These are phyloP conservation scores for Candida koratica DNA, from an alignment of 805 yeast genomes.

Conservation along the genomic window DNA sequence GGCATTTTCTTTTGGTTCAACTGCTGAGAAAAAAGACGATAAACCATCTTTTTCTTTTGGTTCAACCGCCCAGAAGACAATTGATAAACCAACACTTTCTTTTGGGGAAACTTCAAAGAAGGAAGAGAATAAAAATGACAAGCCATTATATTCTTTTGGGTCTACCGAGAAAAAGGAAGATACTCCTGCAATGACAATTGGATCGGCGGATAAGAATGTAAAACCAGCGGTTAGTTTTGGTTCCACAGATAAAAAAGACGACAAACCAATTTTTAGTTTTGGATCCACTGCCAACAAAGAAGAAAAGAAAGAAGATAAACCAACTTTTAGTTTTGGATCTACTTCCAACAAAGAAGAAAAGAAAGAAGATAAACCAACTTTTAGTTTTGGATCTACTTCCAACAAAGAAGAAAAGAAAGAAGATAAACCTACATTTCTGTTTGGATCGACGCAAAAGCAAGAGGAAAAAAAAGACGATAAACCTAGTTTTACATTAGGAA, in stretches of 20 bases:
- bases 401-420: slow-evolving; percentile 16
- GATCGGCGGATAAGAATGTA: slow-evolving; percentile 11
- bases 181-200: slow-evolving; percentile 1
- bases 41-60: slow-evolving; percentile 15
- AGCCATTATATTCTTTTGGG: slow-evolving; percentile 9
- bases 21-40: slow-evolving; percentile 12
- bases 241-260: slow-evolving; percentile 8
- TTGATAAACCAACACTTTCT: slow-evolving; percentile 14
- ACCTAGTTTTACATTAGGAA: slow-evolving; percentile 19
- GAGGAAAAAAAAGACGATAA: slow-evolving; percentile 17
- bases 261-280: slow-evolving; percentile 5
- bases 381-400: slow-evolving; percentile 18
- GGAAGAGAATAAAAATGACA: slow-evolving; percentile 13
- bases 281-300: slow-evolving; percentile 10
- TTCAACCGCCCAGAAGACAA: slow-evolving; percentile 3
- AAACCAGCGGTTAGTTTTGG: slow-evolving; percentile 10
- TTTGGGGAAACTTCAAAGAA: slow-evolving; percentile 20
- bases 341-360: no score
- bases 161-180: slow-evolving; percentile 9
- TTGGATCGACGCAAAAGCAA: slow-evolving; percentile 3
- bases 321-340: slow-evolving; percentile 15
- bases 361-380: slow-evolving; percentile 17
- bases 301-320: slow-evolving; percentile 15
- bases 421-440: slow-evolving; percentile 16
- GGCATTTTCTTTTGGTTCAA: slow-evolving; percentile 10